Base-by-base conservation (phyloP, 2,329 filamentous ascomycete genomes). In the Diaporthe helianthi region DNA sequence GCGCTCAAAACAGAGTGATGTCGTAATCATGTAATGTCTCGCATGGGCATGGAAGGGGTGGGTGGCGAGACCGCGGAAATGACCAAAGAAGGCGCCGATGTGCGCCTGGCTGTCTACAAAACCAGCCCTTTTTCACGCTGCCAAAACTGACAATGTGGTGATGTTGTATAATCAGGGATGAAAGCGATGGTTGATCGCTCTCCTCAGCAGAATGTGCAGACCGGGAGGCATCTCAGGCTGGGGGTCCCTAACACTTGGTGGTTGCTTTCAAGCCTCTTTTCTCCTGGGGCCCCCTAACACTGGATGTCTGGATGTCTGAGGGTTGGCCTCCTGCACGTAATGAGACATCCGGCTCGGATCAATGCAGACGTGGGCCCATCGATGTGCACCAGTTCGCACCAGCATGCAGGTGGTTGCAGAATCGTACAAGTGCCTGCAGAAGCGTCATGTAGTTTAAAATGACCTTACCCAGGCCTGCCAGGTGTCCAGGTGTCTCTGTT, bases 351-450 rank as follows among this genome's bases (percentile, higher is more conserved):
- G 44, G 58, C 58, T 63, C 58, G 44, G 58, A 63, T 63, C 58
- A 36, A 63, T 63, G 58, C 58, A 63, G 58, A 31, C 58, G 44
- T 63, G 58, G 58, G 58, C 58, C 44, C 58, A 63, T 49, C 29
- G 29, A 47, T 36, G 58, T 4, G 58, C 29, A 7, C 58, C 44
- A 10, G 58, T 36, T 49, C 44, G 44, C 58, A 63, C 58, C 58
- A 63, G 29, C 44, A 49, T 24, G 58, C 58, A 63, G 44, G 58
- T 63, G 29, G 44, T 63, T 63, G 58, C 58, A 63, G 58, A 63
- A 49, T 63, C 58, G 58, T 63, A 63, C 58, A 63, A 63, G 58
- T 63, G 58, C 58, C 58, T 63, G 58, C 58, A 49, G 58, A 63
- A 63, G 58, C 58, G 58, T 49, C 58, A 49, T 63, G 58, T 63